phyloP scores from a whole-genome alignment of 352 stramenopile species.

The Phytopythium sindhum region DNA sequence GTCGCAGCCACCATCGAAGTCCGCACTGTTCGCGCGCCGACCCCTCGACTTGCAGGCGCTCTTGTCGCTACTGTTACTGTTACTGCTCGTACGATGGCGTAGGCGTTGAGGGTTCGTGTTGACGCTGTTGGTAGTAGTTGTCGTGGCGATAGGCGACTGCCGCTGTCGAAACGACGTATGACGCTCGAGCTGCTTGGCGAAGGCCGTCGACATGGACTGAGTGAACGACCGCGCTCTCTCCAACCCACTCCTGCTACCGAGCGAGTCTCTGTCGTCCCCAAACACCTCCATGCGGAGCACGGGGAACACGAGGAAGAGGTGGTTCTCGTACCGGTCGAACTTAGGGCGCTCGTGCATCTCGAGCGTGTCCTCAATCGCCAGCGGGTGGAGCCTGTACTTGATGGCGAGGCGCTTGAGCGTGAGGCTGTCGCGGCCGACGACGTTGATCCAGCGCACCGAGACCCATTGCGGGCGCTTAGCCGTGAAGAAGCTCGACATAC shows the following conservation, averaged over 20 bases:
- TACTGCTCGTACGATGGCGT: conserved; percentile 1
- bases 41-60: neutral
- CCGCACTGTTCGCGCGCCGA: neutral
- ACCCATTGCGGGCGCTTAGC: conserved; percentile 68
- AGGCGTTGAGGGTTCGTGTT: neutral
- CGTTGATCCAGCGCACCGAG: conserved; percentile 86
- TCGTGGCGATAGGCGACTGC: conserved; percentile 1
- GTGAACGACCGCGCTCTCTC: conserved; percentile 12
- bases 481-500: conserved; percentile 75
- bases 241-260: neutral
- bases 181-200: conserved; percentile 42
- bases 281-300: conserved; percentile 71
- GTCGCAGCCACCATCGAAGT: neutral
- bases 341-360: conserved; percentile 86
- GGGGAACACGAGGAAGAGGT: conserved; percentile 83
- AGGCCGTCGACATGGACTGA: conserved; percentile 22
- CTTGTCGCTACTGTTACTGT: neutral
- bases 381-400: conserved; percentile 83
- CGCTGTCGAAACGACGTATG: conserved; percentile 16
- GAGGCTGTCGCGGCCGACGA: conserved; percentile 72
- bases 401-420: conserved; percentile 86
- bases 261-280: conserved; percentile 20
- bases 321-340: conserved; percentile 81
- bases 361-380: conserved; percentile 85
- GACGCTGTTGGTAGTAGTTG: conserved; percentile 5